These are phyloP conservation scores for Dictyostelium citrinum DNA, from an alignment of 78 protist species.

Conservation along the genomic window DNA sequence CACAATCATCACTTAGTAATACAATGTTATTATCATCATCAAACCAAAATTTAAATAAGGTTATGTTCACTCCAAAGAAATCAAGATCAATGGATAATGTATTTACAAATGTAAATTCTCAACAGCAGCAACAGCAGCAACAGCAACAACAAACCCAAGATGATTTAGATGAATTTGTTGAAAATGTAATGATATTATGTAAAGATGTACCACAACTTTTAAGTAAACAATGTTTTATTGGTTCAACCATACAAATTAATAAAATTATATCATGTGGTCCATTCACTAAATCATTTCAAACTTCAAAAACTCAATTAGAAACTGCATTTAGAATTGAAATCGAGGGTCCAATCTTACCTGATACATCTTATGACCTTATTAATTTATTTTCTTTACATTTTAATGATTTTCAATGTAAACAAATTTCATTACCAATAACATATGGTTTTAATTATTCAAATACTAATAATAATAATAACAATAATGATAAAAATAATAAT, in stretches of 20 bases:
- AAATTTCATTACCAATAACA: neutral
- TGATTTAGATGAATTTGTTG: neutral
- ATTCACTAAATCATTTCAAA: neutral
- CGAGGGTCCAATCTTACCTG: conserved; percentile 57
- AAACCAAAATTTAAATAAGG: neutral
- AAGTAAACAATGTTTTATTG: conserved; percentile 10
- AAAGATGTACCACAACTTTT: conserved; percentile 37
- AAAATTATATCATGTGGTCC: conserved; percentile 13
- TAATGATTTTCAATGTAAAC: conserved; percentile 19
- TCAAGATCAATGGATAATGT: conserved; percentile 10
- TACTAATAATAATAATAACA: neutral
- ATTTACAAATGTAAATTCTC: neutral
- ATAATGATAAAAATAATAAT: neutral
- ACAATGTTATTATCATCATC: neutral
- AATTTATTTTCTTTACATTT: neutral
- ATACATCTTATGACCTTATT: neutral
- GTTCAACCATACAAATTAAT: conserved; percentile 7
- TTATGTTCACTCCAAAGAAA: conserved; percentile 13
- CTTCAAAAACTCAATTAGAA: neutral
- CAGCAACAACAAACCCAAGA: neutral
- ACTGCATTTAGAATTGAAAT: conserved; percentile 28
- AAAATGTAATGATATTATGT: neutral
- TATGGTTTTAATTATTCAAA: conserved; percentile 35
- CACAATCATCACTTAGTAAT: neutral
- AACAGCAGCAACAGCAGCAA: neutral